phyloP scores from a whole-genome alignment of 2,329 filamentous ascomycete genomes.

The Cladosporium phlei region DNA sequence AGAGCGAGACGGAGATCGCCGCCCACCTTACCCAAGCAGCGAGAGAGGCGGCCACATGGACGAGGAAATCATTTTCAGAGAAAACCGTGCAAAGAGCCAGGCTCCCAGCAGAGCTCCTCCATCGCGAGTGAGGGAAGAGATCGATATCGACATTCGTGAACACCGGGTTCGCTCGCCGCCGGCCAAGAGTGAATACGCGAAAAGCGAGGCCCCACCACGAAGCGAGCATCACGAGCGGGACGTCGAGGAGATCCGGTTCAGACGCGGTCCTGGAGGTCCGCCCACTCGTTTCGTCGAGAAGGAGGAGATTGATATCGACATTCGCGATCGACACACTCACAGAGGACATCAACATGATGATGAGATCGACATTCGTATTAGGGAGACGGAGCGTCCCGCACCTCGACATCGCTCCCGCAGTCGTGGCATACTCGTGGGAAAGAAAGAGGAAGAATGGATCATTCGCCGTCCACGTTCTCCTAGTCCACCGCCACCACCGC shows the following conservation, averaged over 20 bases:
- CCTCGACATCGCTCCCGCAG: constrained; percentile 28
- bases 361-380: constrained; percentile 77
- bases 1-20: constrained; percentile 24
- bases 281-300: constrained; percentile 27
- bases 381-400: constrained; percentile 20
- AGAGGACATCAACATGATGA: constrained; percentile 48
- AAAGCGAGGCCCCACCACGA: constrained; percentile 35
- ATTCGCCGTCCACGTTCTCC: constrained; percentile 34
- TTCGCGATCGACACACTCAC: constrained; percentile 24
- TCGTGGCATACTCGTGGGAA: constrained; percentile 32
- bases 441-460: constrained; percentile 34
- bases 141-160: constrained; percentile 25
- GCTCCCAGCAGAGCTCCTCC: constrained; percentile 30
- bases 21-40: constrained; percentile 26
- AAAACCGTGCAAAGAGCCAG: constrained; percentile 27
- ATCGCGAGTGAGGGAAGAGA: constrained; percentile 25
- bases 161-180: constrained; percentile 28
- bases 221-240: constrained; percentile 26
- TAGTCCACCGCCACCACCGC: constrained; percentile 33
- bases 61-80: constrained; percentile 39
- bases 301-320: constrained; percentile 31
- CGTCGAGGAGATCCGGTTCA: constrained; percentile 47
- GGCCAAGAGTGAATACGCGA: constrained; percentile 25
- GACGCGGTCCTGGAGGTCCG: constrained; percentile 32
- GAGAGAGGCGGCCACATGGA: constrained; percentile 25